Percentiles rank a stretch among this genome's conserved stretches.
These are phyloP conservation scores for Acanthamoeba triangularis DNA, from an alignment of 208 protist genomes.

Conservation along the genomic window DNA sequence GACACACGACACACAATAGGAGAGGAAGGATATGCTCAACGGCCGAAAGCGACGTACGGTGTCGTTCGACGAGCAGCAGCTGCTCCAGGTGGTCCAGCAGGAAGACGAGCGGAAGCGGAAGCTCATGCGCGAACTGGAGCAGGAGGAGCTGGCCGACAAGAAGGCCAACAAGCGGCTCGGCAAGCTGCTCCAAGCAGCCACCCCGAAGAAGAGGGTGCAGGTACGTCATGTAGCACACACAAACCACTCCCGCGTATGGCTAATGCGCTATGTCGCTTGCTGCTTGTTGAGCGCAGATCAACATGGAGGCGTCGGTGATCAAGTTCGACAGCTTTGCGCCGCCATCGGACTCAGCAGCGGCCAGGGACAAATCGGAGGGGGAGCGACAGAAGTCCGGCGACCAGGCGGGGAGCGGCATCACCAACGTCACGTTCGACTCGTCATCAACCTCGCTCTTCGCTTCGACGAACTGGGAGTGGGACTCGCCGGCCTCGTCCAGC, in stretches of 20 bases:
- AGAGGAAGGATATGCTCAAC: not conserved
- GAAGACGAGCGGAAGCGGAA: constrained; percentile 27
- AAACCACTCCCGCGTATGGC: not conserved
- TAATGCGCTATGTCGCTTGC: not conserved
- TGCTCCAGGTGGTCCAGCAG: constrained; percentile 20
- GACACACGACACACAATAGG: not conserved
- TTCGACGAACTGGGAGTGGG: not conserved
- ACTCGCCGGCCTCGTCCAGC: not conserved
- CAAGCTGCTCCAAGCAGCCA: constrained; percentile 27
- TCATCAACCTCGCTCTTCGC: not conserved
- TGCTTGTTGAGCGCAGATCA: not conserved
- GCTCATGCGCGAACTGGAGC: constrained; percentile 11
- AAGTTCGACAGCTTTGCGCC: constrained; percentile 33
- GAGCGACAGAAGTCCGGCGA: not conserved
- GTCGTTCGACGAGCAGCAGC: constrained; percentile 35
- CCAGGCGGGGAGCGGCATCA: not conserved
- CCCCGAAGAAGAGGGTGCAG: constrained; percentile 20
- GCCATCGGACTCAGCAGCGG: not conserved
- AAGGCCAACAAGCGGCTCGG: not conserved
- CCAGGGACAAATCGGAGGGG: not conserved
- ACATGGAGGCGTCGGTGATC: constrained; percentile 36
- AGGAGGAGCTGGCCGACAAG: constrained; percentile 4
- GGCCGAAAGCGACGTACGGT: constrained; percentile 14
- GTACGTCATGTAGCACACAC: not conserved
- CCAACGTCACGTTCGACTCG: not conserved